phyloP scores from a whole-genome alignment of 164 flowering plant genomes.

The Malania oleifera region DNA sequence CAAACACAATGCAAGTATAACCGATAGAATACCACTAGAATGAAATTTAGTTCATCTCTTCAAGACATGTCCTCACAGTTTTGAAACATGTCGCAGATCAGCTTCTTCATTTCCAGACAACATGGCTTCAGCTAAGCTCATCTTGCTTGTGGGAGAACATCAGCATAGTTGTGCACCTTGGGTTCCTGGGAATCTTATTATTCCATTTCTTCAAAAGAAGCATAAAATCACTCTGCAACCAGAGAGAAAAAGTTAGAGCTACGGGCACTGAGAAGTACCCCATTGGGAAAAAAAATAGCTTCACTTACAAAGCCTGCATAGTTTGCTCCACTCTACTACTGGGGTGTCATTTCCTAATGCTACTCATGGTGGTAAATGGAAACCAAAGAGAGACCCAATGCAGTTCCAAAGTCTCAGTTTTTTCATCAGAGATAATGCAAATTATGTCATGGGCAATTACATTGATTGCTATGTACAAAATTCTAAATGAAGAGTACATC shows the following conservation, averaged over 20 bases:
- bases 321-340: conserved; percentile 38
- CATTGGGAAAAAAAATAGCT: conserved; percentile 19
- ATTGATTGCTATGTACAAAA: conserved; percentile 27
- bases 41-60: no score
- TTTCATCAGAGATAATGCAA: conserved; percentile 45
- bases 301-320: conserved; percentile 38
- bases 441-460: conserved; percentile 44
- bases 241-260: conserved; percentile 22
- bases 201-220: conserved; percentile 24
- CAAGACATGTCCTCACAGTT: neutral
- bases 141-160: conserved; percentile 56
- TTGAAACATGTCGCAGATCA: conserved; percentile 18
- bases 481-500: conserved; percentile 17
- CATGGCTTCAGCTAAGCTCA: conserved; percentile 24
- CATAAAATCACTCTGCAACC: conserved; percentile 16
- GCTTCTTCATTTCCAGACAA: conserved; percentile 19
- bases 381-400: conserved; percentile 33
- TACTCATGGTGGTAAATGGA: conserved; percentile 32
- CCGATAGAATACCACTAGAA: no score
- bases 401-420: conserved; percentile 16
- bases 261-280: conserved; percentile 18
- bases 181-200: conserved; percentile 39
- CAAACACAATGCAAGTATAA: no score
- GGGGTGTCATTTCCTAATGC: conserved; percentile 31
- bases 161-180: conserved; percentile 43